phyloP scores from a whole-genome alignment of 2,329 filamentous ascomycete genomes.

The Neonectria hederae region DNA sequence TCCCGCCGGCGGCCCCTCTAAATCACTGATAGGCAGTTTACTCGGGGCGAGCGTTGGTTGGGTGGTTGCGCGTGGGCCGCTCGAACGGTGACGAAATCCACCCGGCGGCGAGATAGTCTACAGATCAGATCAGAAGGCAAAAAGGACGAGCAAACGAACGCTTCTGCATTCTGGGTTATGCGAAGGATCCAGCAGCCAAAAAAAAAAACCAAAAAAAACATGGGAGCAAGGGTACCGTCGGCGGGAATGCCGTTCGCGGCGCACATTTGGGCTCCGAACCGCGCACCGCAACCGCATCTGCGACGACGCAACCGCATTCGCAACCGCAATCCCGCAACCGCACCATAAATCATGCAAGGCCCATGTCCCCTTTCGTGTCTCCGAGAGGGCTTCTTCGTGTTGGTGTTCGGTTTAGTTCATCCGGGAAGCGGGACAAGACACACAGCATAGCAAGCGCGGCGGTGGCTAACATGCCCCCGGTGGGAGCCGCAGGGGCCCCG shows the following conservation, averaged over 20 bases:
- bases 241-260: slow-evolving; percentile 3
- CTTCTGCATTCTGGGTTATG: background rate
- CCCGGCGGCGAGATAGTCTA: slow-evolving; percentile 14
- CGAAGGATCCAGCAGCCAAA: slow-evolving; percentile 6
- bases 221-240: background rate
- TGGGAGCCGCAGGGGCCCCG: background rate
- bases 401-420: background rate
- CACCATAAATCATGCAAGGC: slow-evolving; percentile 22
- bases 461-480: background rate
- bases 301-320: background rate
- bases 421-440: slow-evolving; percentile 5
- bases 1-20: background rate
- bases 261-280: slow-evolving; percentile 14
- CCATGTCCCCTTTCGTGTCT: slow-evolving; percentile 13
- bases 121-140: slow-evolving; percentile 23
- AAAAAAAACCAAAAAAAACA: slow-evolving; percentile 10
- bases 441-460: background rate
- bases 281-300: slow-evolving; percentile 19
- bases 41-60: background rate
- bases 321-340: background rate
- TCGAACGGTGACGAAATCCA: slow-evolving; percentile 12
- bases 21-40: slow-evolving; percentile 33
- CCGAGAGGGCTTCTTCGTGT: slow-evolving; percentile 13
- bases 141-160: background rate
- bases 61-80: slow-evolving; percentile 20